A percentile compares a stretch with the other conserved stretches of the same genome.
phyloP scores from a whole-genome alignment of 2,329 filamentous ascomycete species.

The Chaetothyriales sp. region DNA sequence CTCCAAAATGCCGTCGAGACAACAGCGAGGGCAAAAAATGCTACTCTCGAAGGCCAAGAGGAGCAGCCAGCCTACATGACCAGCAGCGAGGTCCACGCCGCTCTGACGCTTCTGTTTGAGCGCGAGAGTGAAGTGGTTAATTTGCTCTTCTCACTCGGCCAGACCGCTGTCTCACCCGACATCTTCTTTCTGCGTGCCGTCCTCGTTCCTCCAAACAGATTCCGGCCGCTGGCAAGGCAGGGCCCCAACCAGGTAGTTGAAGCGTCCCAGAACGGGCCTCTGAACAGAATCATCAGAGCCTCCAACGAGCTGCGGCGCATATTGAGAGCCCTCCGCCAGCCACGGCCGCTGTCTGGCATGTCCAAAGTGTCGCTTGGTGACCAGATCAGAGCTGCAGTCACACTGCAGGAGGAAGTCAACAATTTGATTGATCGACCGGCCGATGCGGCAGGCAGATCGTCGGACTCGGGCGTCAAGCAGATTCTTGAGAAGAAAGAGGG shows the following conservation, averaged over 20 bases:
- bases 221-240: conserved; percentile 71
- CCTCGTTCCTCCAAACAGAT: conserved; percentile 83
- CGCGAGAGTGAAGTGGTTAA: conserved; percentile 73
- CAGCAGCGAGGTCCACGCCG: conserved; percentile 67
- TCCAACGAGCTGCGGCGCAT: conserved; percentile 61
- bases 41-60: conserved; percentile 27
- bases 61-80: conserved; percentile 61
- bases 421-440: conserved; percentile 84
- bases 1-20: conserved; percentile 33
- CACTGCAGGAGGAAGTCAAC: conserved; percentile 81
- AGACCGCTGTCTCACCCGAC: conserved; percentile 52
- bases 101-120: conserved; percentile 66
- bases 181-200: conserved; percentile 90
- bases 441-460: conserved; percentile 60
- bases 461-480: conserved; percentile 93
- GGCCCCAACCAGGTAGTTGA: conserved; percentile 73
- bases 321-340: conserved; percentile 22
- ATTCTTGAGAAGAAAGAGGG: conserved; percentile 97
- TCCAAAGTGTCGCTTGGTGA: conserved; percentile 46
- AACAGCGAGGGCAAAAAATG: conserved; percentile 17
- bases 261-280: conserved; percentile 73
- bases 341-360: conserved; percentile 18
- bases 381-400: conserved; percentile 60
- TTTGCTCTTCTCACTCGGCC: conserved; percentile 65
- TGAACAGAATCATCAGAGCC: conserved; percentile 67